Evolutionary conservation across 192 early-diverging fungal genomes (phyloP).

Genomic region (Mortierella antarctica): DNA sequence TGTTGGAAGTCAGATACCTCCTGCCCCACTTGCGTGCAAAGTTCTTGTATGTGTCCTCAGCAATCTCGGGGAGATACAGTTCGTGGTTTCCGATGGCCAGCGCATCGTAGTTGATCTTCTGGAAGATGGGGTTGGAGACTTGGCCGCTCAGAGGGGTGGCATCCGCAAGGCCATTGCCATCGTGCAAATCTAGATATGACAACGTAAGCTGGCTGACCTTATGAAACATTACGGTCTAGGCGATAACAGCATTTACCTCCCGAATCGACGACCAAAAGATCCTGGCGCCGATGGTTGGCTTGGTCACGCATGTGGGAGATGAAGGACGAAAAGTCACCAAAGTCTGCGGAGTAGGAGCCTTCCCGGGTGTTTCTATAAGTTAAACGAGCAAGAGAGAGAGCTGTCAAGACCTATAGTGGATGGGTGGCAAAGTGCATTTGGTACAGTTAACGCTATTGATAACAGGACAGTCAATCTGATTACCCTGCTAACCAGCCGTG

Average conservation of each 20-base stretch:
- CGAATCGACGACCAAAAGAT: conserved; percentile 65
- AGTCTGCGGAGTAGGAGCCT: conserved; percentile 57
- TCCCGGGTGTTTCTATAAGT: conserved; percentile 43
- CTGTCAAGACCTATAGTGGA: background rate
- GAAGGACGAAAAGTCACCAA: conserved; percentile 67
- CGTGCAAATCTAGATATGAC: conserved; percentile 20
- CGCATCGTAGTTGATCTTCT: conserved; percentile 39
- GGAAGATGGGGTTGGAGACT: conserved; percentile 52
- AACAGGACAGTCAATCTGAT: background rate
- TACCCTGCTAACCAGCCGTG: conserved; percentile 48
- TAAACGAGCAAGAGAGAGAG: background rate
- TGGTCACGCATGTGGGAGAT: conserved; percentile 59
- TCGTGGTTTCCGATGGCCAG: conserved; percentile 48
- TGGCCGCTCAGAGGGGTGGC: conserved; percentile 40
- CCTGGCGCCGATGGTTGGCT: conserved; percentile 55
- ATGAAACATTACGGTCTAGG: conserved; percentile 7
- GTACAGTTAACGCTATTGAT: background rate
- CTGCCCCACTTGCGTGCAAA: conserved; percentile 51
- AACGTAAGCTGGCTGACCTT: background rate
- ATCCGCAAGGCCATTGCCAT: conserved; percentile 57
- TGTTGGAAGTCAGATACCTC: conserved; percentile 47
- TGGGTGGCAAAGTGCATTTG: background rate
- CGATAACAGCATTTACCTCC: conserved; percentile 42
- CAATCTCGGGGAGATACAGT: conserved; percentile 30
- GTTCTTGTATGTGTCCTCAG: conserved; percentile 37